A percentile compares a stretch with the other conserved stretches of the same genome.
phyloP scores from a whole-genome alignment of 768 basidiomycete genomes.

The Myochromella boudieri region DNA sequence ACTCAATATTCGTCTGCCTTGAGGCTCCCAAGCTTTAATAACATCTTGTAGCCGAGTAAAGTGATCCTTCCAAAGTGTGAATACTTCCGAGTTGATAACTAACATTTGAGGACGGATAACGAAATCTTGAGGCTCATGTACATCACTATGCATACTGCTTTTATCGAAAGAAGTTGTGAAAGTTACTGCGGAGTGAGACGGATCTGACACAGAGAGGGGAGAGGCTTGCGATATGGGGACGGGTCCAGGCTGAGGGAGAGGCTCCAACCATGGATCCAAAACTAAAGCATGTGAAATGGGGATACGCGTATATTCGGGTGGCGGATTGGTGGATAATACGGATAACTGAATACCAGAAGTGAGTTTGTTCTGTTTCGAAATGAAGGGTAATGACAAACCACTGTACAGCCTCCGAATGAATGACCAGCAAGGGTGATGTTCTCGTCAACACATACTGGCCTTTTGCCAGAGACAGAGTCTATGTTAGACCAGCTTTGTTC shows the following conservation, averaged over 20 bases:
- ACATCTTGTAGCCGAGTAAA: slow-evolving; percentile 58
- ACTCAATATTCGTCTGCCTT: slow-evolving; percentile 43
- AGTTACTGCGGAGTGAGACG: slow-evolving; percentile 3
- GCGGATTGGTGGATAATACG: slow-evolving; percentile 50
- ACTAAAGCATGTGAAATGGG: slow-evolving; percentile 60
- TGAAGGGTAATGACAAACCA: slow-evolving; percentile 28
- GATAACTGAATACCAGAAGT: slow-evolving; percentile 42
- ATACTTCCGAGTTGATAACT: slow-evolving; percentile 75
- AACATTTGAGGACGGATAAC: slow-evolving; percentile 40
- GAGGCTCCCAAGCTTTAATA: slow-evolving; percentile 53
- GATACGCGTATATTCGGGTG: slow-evolving; percentile 39
- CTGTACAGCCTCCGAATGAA: slow-evolving; percentile 48
- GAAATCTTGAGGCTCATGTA: slow-evolving; percentile 1
- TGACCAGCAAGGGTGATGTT: slow-evolving; percentile 43
- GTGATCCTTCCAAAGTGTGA: slow-evolving; percentile 79
- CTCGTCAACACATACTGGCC: slow-evolving; percentile 30
- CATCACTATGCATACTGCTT: neutral
- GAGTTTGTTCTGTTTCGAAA: neutral
- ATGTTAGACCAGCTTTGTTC: slow-evolving; percentile 40
- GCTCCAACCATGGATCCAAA: slow-evolving; percentile 86
- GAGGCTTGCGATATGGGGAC: slow-evolving; percentile 23
- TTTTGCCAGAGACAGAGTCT: slow-evolving; percentile 18
- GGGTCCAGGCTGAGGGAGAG: slow-evolving; percentile 61
- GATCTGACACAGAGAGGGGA: no score
- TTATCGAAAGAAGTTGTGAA: slow-evolving; percentile 8